Conservation (phyloP, 2,329 filamentous ascomycete species). For the Ophiosphaerella herpotricha region DNA sequence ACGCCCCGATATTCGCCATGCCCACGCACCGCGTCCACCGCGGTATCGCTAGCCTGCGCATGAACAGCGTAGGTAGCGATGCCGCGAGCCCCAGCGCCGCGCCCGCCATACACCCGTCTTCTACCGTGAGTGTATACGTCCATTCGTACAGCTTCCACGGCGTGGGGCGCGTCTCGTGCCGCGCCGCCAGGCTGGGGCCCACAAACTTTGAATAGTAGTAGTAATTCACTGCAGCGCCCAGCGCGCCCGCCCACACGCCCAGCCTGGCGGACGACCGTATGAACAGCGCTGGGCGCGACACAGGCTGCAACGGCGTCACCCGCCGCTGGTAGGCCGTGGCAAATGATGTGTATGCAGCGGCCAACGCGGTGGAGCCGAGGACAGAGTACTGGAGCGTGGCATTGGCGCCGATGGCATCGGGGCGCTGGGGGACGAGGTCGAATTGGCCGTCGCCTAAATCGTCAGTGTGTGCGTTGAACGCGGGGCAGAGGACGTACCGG, state of each 20-base stretch:
- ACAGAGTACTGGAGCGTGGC: slow-evolving; percentile 32
- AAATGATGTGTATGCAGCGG: slow-evolving; percentile 31
- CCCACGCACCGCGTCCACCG: slow-evolving; percentile 29
- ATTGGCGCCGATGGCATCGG: slow-evolving; percentile 35
- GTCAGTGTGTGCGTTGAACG: slow-evolving; percentile 6
- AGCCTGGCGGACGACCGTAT: slow-evolving; percentile 28
- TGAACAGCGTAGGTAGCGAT: slow-evolving; percentile 25
- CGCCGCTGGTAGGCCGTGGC: slow-evolving; percentile 20
- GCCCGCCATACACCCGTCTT: slow-evolving; percentile 33
- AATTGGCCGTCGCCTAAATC: slow-evolving; percentile 34
- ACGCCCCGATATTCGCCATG: slow-evolving; percentile 32
- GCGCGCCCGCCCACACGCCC: slow-evolving; percentile 23
- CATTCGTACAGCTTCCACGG: slow-evolving; percentile 31
- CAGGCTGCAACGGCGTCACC: slow-evolving; percentile 8
- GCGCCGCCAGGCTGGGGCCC: slow-evolving; percentile 13
- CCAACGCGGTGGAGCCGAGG: slow-evolving; percentile 29
- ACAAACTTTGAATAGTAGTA: slow-evolving; percentile 32
- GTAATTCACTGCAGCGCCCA: slow-evolving; percentile 28
- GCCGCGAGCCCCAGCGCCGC: slow-evolving; percentile 28
- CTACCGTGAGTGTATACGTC: slow-evolving; percentile 28
- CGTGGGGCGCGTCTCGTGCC: slow-evolving; percentile 6
- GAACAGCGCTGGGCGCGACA: slow-evolving; percentile 24
- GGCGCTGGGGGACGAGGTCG: slow-evolving; percentile 25
- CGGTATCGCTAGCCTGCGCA: slow-evolving; percentile 24
- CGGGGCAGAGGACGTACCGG: slow-evolving; percentile 20